Conservation (phyloP, 352 stramenopile species). For the Bremia lactucae region DNA sequence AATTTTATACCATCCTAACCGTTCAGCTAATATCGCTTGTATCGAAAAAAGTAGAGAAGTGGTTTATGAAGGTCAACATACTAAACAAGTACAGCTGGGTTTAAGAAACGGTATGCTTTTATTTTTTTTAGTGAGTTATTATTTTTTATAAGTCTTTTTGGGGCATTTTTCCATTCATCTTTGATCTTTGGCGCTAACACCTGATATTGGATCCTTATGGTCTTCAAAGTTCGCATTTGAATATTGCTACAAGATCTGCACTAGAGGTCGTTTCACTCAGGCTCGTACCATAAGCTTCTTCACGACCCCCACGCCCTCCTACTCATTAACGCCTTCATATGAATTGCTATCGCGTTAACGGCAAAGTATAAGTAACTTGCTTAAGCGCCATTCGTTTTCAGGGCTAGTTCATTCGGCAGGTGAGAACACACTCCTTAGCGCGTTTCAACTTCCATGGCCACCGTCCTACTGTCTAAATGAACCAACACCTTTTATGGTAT, state of each 20-base stretch:
- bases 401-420: slow-evolving; percentile 63
- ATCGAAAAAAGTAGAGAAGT: too few species aligned
- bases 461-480: slow-evolving; percentile 67
- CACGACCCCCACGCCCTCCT: neutral
- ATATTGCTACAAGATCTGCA: slow-evolving; percentile 1
- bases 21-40: too few species aligned
- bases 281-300: neutral
- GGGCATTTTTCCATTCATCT: too few species aligned
- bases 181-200: too few species aligned
- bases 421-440: slow-evolving; percentile 87
- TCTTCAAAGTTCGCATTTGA: neutral
- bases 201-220: too few species aligned
- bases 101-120: too few species aligned
- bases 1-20: too few species aligned
- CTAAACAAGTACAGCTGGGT: too few species aligned
- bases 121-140: too few species aligned
- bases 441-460: slow-evolving; percentile 81
- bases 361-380: slow-evolving; percentile 10
- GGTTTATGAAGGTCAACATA: too few species aligned
- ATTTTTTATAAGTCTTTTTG: too few species aligned
- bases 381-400: slow-evolving; percentile 80
- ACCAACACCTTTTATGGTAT: slow-evolving; percentile 12
- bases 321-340: neutral
- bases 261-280: slow-evolving; percentile 1
- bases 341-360: neutral